These are phyloP conservation scores for Colletotrichum euphorbiae DNA, from an alignment of 2,329 filamentous ascomycete species.

Conservation along the genomic window DNA sequence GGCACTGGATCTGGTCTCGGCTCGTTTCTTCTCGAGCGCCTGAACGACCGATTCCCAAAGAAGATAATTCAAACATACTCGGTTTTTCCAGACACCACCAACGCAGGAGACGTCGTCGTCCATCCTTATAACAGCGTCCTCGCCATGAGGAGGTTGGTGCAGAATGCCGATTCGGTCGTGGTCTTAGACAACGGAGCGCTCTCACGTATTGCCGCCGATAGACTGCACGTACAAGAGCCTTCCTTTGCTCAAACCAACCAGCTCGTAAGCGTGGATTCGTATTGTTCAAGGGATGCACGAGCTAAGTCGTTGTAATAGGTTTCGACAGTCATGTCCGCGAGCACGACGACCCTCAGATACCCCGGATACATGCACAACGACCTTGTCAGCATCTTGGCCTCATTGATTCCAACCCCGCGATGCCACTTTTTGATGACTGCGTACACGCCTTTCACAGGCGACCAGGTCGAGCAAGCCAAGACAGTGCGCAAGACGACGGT, in stretches of 20 bases:
- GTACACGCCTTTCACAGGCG: constrained; percentile 96
- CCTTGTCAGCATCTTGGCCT: constrained; percentile 94
- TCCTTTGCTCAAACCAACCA: constrained; percentile 99
- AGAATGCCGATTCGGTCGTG: constrained; percentile 97
- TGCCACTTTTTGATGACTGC: constrained; percentile 99
- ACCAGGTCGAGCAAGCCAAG: constrained; percentile 96
- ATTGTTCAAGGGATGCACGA: neutral
- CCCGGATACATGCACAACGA: constrained; percentile 99
- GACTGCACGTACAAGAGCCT: constrained; percentile 93
- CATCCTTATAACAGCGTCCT: constrained; percentile 98
- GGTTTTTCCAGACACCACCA: constrained; percentile 94
- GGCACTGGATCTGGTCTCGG: constrained; percentile 97
- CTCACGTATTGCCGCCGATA: constrained; percentile 92
- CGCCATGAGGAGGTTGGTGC: constrained; percentile 88
- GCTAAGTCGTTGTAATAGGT: constrained; percentile 60
- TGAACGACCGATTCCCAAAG: constrained; percentile 98
- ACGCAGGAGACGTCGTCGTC: constrained; percentile 89
- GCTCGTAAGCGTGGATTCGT: constrained; percentile 65
- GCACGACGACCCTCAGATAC: constrained; percentile 95
- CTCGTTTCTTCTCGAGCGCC: constrained; percentile 91
- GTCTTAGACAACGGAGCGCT: constrained; percentile 96
- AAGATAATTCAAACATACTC: constrained; percentile 99
- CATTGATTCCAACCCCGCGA: constrained; percentile 93
- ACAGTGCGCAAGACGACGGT: constrained; percentile 98
- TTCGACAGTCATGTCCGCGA: constrained; percentile 98